Evolutionary conservation across 768 basidiomycete genomes (phyloP).

Genomic region (Agrocybe praecox): DNA sequence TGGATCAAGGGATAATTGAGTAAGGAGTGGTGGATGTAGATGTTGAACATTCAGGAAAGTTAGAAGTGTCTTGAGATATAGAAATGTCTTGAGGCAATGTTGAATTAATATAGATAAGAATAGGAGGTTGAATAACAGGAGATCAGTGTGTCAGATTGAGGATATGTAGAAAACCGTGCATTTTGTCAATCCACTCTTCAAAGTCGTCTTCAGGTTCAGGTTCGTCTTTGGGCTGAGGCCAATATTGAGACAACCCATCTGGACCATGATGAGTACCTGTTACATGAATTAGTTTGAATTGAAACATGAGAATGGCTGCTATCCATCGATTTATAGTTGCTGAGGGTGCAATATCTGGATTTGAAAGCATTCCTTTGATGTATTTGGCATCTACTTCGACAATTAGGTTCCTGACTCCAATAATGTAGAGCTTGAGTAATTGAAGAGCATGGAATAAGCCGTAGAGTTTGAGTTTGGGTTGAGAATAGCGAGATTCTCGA

Average conservation of each 20-base stretch:
- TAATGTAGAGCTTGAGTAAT: too few species aligned
- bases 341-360: background rate
- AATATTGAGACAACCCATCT: slow-evolving; percentile 13
- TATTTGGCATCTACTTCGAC: too few species aligned
- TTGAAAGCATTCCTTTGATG: too few species aligned
- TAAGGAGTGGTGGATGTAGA: slow-evolving; percentile 4
- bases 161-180: slow-evolving; percentile 1
- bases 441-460: too few species aligned
- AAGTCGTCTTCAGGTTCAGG: background rate
- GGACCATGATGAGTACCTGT: slow-evolving; percentile 4
- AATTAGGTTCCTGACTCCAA: too few species aligned
- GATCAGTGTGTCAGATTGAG: background rate
- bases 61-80: too few species aligned
- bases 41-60: too few species aligned
- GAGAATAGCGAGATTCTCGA: too few species aligned
- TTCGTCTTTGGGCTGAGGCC: slow-evolving; percentile 15
- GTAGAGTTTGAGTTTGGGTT: too few species aligned
- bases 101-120: background rate
- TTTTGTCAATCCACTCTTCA: slow-evolving; percentile 1
- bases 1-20: slow-evolving; percentile 10
- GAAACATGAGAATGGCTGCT: slow-evolving; percentile 11
- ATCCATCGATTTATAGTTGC: slow-evolving; percentile 18
- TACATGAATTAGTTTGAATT: slow-evolving; percentile 14
- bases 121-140: background rate
- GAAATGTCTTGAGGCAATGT: background rate